Evolutionary conservation across 177 flowering plant genomes (phyloP), one percentile per base, ranked within the genome.

Genomic region (Tripterygium wilfordii): DNA sequence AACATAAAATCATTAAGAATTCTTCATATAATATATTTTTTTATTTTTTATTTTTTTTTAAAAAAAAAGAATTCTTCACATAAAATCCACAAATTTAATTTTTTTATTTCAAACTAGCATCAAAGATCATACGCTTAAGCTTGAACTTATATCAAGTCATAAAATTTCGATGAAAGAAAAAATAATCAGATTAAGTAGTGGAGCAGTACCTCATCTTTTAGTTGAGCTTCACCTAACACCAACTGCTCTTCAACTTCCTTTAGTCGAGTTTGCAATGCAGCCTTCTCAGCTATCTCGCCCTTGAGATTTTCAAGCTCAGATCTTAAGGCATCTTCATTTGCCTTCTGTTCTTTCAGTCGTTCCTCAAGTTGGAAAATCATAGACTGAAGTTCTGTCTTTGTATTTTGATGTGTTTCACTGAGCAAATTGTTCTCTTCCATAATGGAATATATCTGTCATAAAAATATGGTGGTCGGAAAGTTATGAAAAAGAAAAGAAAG

Each of bases 371-470:
- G 76, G 42, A 19, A 3, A 33, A 76, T 73, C 36, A 75, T 42
- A n/a, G 70, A 57, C 54, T 83, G 77, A 50, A 83, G 81, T 65
- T 88, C 96, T 36, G 71, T 76, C 58, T 68, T 78, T n/a, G 76
- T 42, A 52, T 56, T 69, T 57, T 76, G 71, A 62, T 75, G 50
- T 38, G 79, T 62, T 61, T 77, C 81, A 55, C 56, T 75, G 45
- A 86, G 78, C 41, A 58, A 46, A 49, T 58, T 67, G 49, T 85
- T 89, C 66, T 92, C 97, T 64, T 86, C 96, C 77, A 70, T 56
- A 8, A 78, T 49, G 40, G 89, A 71, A 63, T 79, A 66, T 52
- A 92, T 68, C 99, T 92, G 86, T 28, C 63, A 35, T 1, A 18
- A 44, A 22, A 37, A 10, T 10, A 42, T 26, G 9, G 6, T 19